Evolutionary conservation across 2,329 filamentous ascomycete species (phyloP).

Genomic region (Pseudogymnoascus sp.): DNA sequence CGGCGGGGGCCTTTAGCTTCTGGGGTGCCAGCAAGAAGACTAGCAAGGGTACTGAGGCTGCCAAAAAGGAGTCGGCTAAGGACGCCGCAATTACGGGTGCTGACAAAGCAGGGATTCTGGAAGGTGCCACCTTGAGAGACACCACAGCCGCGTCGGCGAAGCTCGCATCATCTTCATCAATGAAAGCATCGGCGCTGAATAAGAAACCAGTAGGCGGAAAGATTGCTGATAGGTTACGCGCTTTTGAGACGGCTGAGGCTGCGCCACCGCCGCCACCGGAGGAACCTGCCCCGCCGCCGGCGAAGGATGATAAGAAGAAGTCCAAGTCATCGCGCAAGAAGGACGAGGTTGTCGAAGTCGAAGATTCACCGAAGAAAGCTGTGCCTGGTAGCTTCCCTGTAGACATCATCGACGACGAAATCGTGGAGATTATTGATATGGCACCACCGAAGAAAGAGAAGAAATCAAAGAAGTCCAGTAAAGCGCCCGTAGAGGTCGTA

Average conservation of each 20-base stretch:
- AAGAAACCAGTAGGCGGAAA: constrained; percentile 43
- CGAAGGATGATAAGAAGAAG: constrained; percentile 37
- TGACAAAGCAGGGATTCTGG: constrained; percentile 42
- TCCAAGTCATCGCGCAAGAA: constrained; percentile 33
- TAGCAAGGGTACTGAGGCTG: constrained; percentile 25
- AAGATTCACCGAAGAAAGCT: constrained; percentile 28
- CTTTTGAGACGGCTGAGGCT: constrained; percentile 41
- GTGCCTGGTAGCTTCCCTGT: constrained; percentile 52
- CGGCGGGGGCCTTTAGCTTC: constrained; percentile 40
- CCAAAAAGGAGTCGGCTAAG: constrained; percentile 30
- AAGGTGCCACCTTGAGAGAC: constrained; percentile 35
- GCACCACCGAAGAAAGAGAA: constrained; percentile 35
- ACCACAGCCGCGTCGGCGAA: constrained; percentile 31
- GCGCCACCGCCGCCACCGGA: constrained; percentile 18
- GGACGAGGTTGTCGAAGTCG: constrained; percentile 28
- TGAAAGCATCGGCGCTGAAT: constrained; percentile 31
- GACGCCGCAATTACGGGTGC: constrained; percentile 39
- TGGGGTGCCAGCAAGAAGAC: constrained; percentile 45
- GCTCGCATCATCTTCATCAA: constrained; percentile 28
- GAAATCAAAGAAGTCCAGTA: constrained; percentile 33
- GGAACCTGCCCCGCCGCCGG: constrained; percentile 29
- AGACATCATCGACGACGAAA: constrained; percentile 35
- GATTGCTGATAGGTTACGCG: constrained; percentile 48
- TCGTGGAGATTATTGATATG: constrained; percentile 43
- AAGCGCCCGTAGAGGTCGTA: constrained; percentile 25